A percentile compares a stretch with the other conserved stretches of the same genome.
Conservation (phyloP, 2,329 filamentous ascomycete genomes). For the Aureobasidium musti region DNA sequence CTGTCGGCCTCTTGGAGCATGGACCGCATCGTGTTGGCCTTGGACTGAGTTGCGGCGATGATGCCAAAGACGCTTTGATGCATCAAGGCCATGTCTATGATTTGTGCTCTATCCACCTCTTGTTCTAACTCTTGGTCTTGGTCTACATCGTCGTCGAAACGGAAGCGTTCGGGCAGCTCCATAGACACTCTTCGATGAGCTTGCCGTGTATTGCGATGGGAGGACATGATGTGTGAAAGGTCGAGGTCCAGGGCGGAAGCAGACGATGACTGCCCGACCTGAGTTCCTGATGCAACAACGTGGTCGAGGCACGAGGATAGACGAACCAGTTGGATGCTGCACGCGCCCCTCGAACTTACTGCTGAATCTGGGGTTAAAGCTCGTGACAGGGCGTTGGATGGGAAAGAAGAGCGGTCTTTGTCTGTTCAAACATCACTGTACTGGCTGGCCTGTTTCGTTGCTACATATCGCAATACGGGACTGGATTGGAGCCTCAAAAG, state of each 20-base stretch:
- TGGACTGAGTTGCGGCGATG: slow-evolving; percentile 83
- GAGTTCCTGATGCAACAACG: slow-evolving; percentile 20
- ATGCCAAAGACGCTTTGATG: slow-evolving; percentile 94
- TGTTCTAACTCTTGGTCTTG: slow-evolving; percentile 46
- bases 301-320: slow-evolving; percentile 27
- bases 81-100: slow-evolving; percentile 64
- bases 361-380: slow-evolving; percentile 9
- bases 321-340: neutral
- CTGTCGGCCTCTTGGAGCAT: slow-evolving; percentile 84
- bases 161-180: slow-evolving; percentile 35
- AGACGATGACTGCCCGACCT: slow-evolving; percentile 2
- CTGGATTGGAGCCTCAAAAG: slow-evolving; percentile 3
- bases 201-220: slow-evolving; percentile 10
- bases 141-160: slow-evolving; percentile 36
- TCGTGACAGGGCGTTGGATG: slow-evolving; percentile 1
- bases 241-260: neutral
- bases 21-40: slow-evolving; percentile 76
- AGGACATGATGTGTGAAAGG: slow-evolving; percentile 4
- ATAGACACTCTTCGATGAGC: slow-evolving; percentile 29
- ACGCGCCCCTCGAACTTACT: slow-evolving; percentile 17
- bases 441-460: neutral
- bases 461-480: slow-evolving; percentile 2
- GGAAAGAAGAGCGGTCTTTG: neutral
- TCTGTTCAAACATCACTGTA: neutral
- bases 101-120: slow-evolving; percentile 60